Evolutionary conservation across 169 alveolate species (phyloP).

Genomic region (Eimeria maxima): DNA sequence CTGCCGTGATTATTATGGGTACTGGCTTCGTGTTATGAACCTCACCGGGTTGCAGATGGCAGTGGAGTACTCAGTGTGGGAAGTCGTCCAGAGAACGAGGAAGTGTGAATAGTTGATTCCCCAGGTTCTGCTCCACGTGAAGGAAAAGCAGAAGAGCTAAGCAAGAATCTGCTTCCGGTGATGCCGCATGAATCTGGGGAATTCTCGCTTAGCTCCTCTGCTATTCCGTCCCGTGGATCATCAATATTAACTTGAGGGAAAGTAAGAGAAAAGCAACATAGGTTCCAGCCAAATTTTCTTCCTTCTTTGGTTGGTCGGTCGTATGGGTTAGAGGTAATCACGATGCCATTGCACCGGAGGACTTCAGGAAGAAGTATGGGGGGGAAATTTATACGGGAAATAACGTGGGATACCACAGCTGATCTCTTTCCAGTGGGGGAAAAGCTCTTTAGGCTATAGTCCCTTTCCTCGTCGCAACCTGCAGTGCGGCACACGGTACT

Average conservation of each 20-base stretch:
- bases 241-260: neutral
- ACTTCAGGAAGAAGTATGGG: constrained; percentile 53
- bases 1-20: no score
- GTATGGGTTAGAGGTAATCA: neutral
- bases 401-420: constrained; percentile 53
- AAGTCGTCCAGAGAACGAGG: neutral
- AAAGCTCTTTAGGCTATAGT: neutral
- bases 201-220: neutral
- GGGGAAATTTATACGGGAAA: constrained; percentile 60
- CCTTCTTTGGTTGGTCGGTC: neutral
- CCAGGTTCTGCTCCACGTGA: neutral
- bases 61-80: neutral
- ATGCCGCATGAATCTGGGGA: no score
- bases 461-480: neutral
- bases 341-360: constrained; percentile 58
- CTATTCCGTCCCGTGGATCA: neutral
- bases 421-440: neutral
- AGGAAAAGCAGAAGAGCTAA: no score
- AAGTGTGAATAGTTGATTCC: neutral
- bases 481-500: constrained; percentile 55
- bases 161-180: no score
- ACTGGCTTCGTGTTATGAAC: neutral
- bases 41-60: neutral
- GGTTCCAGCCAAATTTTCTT: neutral
- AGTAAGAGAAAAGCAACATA: constrained; percentile 22